Conservation (phyloP, 306 rosid species). For the Carpinus fangiana region DNA sequence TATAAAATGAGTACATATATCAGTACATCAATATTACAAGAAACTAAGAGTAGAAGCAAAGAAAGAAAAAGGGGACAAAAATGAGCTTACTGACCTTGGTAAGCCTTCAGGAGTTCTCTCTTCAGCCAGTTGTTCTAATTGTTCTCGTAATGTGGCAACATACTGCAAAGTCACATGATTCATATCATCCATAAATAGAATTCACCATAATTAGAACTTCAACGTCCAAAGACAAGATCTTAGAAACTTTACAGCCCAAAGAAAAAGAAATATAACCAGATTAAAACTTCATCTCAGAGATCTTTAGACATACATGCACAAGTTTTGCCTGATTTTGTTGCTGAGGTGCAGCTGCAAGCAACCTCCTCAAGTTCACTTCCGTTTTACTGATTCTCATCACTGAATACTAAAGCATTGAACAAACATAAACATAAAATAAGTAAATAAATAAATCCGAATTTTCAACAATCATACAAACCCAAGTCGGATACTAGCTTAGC, state of each 20-base stretch:
- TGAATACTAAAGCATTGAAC: constrained; percentile 31
- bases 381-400: constrained; percentile 75
- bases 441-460: neutral
- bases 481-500: neutral
- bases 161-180: constrained; percentile 49
- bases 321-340: constrained; percentile 87
- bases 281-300: neutral
- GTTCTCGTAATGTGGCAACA: constrained; percentile 85
- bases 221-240: constrained; percentile 10
- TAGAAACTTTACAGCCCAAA: neutral
- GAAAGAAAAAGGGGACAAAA: neutral
- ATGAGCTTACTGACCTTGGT: constrained; percentile 52
- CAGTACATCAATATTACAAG: neutral
- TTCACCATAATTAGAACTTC: constrained; percentile 4
- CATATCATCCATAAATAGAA: constrained; percentile 13
- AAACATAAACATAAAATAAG: neutral
- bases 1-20: neutral
- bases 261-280: neutral
- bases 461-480: neutral
- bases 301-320: constrained; percentile 60
- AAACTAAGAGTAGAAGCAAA: neutral
- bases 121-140: constrained; percentile 76
- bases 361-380: constrained; percentile 84
- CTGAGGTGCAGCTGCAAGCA: constrained; percentile 84
- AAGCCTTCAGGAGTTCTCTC: constrained; percentile 80